These are phyloP conservation scores for Kalanchoe fedtschenkoi DNA, from an alignment of 164 flowering plant genomes.

Conservation along the genomic window DNA sequence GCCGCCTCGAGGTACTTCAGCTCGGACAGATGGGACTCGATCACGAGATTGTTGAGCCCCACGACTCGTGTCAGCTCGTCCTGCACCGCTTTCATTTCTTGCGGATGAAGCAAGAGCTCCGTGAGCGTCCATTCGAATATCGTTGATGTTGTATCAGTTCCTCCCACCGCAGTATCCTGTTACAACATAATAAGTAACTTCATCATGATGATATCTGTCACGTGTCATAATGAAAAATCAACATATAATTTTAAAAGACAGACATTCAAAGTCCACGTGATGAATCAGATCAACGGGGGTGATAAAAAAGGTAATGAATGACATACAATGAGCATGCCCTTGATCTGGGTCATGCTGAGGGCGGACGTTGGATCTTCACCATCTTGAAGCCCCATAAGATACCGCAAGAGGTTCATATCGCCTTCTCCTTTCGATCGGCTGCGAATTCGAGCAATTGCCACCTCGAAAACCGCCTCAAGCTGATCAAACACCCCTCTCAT, in stretches of 20 bases:
- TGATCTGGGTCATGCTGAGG: background rate
- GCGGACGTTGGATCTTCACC: background rate
- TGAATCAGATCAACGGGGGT: no score
- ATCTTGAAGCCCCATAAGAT: background rate
- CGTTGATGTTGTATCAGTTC: slow-evolving; percentile 21
- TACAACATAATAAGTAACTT: no score
- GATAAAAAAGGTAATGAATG: background rate
- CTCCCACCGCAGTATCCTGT: slow-evolving; percentile 30
- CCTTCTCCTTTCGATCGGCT: background rate
- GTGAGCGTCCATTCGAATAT: slow-evolving; percentile 28
- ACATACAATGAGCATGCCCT: background rate
- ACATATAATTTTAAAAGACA: slow-evolving; percentile 64
- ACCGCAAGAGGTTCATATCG: background rate
- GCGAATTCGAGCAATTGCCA: background rate
- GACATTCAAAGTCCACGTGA: slow-evolving; percentile 81
- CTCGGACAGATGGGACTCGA: slow-evolving; percentile 21
- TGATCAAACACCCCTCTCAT: background rate
- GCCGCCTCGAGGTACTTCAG: slow-evolving; percentile 25
- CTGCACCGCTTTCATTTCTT: slow-evolving; percentile 19
- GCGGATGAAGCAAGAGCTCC: slow-evolving; percentile 22
- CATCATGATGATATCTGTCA: no score
- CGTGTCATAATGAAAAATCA: background rate
- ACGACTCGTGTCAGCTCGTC: slow-evolving; percentile 19
- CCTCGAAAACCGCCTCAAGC: background rate
- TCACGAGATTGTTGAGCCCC: slow-evolving; percentile 18